Conservation (phyloP, 179 eudicot genomes). For the Nepenthes alata region DNA sequence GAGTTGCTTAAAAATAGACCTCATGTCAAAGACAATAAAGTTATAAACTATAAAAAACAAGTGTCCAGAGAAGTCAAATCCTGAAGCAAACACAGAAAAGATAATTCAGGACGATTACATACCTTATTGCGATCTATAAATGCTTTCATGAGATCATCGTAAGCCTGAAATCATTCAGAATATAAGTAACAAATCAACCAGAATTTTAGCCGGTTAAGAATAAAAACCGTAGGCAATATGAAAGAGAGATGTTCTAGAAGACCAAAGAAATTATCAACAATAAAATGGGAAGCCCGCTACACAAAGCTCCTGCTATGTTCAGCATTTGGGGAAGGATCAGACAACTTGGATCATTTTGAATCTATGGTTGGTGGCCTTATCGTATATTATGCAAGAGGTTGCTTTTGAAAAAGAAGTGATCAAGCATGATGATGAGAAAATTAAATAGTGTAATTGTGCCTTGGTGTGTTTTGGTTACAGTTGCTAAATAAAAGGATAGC, state of each 20-base stretch:
- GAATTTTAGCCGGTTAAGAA: too few species aligned
- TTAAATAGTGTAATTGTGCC: too few species aligned
- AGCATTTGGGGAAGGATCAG: too few species aligned
- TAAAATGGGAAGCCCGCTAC: too few species aligned
- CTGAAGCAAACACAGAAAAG: not conserved
- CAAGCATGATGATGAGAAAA: too few species aligned
- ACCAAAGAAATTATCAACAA: not conserved
- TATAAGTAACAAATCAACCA: not conserved
- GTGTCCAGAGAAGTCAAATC: not conserved
- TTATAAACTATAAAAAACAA: not conserved
- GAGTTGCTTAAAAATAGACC: conserved; percentile 2
- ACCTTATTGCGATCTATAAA: conserved; percentile 98
- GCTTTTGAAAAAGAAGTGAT: too few species aligned
- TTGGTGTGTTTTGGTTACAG: too few species aligned
- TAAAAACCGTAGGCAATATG: not conserved
- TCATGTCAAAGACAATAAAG: not conserved
- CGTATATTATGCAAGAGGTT: too few species aligned
- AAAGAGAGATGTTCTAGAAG: not conserved
- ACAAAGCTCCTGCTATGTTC: too few species aligned
- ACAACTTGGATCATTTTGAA: too few species aligned
- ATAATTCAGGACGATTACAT: conserved; percentile 3
- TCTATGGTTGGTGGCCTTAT: too few species aligned
- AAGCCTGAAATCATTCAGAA: conserved; percentile 45
- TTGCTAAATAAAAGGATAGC: too few species aligned
- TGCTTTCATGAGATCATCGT: conserved; percentile 90